Evolutionary conservation across 805 yeast species (phyloP).

Genomic region (Yarrowia osloensis): DNA sequence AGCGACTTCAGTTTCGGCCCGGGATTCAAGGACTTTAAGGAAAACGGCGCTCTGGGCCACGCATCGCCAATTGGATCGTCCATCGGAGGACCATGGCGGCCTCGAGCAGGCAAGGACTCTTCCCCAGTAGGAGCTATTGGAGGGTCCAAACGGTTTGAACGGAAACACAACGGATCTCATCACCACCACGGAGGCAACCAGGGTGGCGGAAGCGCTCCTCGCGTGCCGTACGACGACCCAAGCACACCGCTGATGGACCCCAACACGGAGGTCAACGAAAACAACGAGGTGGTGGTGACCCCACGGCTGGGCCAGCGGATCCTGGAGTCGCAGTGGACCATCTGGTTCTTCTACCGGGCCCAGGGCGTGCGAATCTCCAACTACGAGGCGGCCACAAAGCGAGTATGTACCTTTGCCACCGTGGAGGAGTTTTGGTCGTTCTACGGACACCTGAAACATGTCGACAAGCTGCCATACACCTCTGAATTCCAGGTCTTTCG

Average conservation of each 20-base stretch:
- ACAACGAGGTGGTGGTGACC: conserved; percentile 31
- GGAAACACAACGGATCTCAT: conserved; percentile 16
- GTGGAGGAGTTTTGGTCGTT: conserved; percentile 99
- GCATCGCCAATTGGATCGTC: conserved; percentile 54
- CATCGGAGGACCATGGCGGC: conserved; percentile 22
- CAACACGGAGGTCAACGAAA: conserved; percentile 14
- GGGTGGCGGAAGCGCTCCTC: conserved; percentile 10
- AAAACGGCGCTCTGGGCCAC: conserved; percentile 94
- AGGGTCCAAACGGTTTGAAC: conserved; percentile 23
- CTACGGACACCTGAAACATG: conserved; percentile 57
- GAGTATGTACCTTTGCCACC: conserved; percentile 80
- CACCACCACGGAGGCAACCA: conserved; percentile 13
- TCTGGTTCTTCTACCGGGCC: conserved; percentile 41
- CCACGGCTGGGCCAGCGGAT: conserved; percentile 34
- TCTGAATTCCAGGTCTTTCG: conserved; percentile 61
- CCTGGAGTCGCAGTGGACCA: conserved; percentile 39
- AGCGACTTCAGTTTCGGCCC: conserved; percentile 26
- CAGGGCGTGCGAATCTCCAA: conserved; percentile 37
- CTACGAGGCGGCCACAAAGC: conserved; percentile 50
- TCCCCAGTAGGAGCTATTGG: conserved; percentile 11
- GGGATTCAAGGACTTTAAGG: conserved; percentile 76
- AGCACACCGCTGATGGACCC: conserved; percentile 25
- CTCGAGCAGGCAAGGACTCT: neutral
- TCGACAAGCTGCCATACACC: conserved; percentile 38
- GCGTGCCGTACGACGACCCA: conserved; percentile 19